Evolutionary conservation across 164 flowering plant species (phyloP), one percentile per base, ranked within the genome.

Genomic region (Litsea cubeba): DNA sequence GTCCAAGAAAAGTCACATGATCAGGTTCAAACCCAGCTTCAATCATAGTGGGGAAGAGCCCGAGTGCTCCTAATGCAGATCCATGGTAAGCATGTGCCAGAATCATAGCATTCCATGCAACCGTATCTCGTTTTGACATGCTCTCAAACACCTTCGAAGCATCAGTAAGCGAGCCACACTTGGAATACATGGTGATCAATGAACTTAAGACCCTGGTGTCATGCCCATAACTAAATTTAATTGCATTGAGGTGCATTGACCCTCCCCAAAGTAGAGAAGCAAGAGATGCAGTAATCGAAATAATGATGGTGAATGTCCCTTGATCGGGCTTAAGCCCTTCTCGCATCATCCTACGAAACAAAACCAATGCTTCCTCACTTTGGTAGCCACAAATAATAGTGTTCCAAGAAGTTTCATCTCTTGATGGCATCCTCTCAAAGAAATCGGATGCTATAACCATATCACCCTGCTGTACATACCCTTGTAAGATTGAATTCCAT

Each of bases 91-190:
- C 84, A 49, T 74, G 72, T 20, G 80, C 82, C 67, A 76, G 78
- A 71, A 85, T 75, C 77, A 85, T 83, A 63, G 88, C 81, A 78
- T 85, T 85, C 86, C 86, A 85, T 65, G 79, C 68, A 51, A 83
- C 73, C 17, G 78, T 78, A 75, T 85, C 86, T 14, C 58, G 75
- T 58, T 82, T n/a, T 12, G 6, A 70, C 68, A 71, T 79, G 40
- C 64, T 72, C 14, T 74, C 50, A 69, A 85, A 84, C 51, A 82
- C 76, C 23, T 30, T 57, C 17, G 14, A 49, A 40, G 83, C 85
- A 35, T 81, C 83, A 51, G 64, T 20, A 6, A 81, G 65, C 23
- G 64, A 62, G 2, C 87, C 88, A 75, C 88, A 79, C 70, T 76
- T 83, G 4, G 88, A 78, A 78, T 85, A 85, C 85, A 85, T 82